Evolutionary conservation across 495 filamentous ascomycete species (phyloP).

Genomic region (Penicillium subrubescens): DNA sequence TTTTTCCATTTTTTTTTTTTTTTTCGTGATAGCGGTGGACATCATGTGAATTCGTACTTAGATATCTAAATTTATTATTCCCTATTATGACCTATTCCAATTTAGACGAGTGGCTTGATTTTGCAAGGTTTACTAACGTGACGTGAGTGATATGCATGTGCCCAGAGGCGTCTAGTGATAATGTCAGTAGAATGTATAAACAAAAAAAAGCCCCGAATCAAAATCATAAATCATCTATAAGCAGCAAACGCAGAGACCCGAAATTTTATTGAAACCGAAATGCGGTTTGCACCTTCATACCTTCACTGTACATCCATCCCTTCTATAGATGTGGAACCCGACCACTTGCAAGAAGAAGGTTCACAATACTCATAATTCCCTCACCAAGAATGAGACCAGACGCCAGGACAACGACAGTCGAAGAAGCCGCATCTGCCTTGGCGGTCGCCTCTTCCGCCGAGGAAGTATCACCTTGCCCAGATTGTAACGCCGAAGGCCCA

Average conservation of each 20-base stretch:
- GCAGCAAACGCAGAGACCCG: neutral
- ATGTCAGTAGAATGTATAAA: neutral
- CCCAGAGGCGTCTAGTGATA: neutral
- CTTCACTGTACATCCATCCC: neutral
- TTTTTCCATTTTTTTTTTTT: neutral
- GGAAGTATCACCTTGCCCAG: neutral
- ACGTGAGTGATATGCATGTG: neutral
- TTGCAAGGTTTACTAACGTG: no score
- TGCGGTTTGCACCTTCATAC: neutral
- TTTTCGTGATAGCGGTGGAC: constrained; percentile 2
- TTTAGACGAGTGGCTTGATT: neutral
- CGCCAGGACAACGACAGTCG: constrained; percentile 64
- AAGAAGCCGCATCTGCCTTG: constrained; percentile 48
- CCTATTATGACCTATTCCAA: neutral
- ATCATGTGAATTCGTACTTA: constrained; percentile 10
- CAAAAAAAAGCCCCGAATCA: neutral
- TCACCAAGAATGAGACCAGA: constrained; percentile 91
- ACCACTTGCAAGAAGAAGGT: constrained; percentile 78
- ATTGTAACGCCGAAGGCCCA: neutral
- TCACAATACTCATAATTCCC: constrained; percentile 90
- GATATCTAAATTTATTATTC: constrained; percentile 12
- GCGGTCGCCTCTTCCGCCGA: constrained; percentile 30
- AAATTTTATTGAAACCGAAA: constrained; percentile 2
- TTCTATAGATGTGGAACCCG: constrained; percentile 68
- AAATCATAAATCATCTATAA: neutral